Conservation (phyloP, 1,284 basidiomycete genomes). For the Melampsora abietis-canadensis region DNA sequence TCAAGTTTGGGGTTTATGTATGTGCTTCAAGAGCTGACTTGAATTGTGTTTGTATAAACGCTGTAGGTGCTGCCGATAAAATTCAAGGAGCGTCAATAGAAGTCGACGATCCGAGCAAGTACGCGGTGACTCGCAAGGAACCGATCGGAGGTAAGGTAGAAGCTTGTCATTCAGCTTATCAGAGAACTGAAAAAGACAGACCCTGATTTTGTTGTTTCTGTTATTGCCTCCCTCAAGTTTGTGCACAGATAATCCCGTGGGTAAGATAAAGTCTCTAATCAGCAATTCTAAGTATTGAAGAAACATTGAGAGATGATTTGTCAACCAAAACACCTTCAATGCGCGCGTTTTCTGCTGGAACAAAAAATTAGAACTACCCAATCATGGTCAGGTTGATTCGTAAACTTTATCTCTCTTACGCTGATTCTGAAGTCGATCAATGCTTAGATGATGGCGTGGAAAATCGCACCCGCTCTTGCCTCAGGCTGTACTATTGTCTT, state of each 20-base stretch:
- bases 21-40: not conserved
- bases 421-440: not conserved
- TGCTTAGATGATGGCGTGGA: conserved; percentile 46
- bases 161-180: not conserved
- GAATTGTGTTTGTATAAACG: not conserved
- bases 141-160: conserved; percentile 9
- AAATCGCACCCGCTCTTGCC: conserved; percentile 52
- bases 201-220: not conserved
- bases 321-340: not conserved
- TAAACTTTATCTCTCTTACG: not conserved
- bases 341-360: not conserved
- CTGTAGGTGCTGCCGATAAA: conserved; percentile 7
- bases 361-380: conserved; percentile 41
- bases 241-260: conserved; percentile 43
- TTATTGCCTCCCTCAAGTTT: not conserved
- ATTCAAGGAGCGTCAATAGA: conserved; percentile 11
- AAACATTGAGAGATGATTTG: not conserved
- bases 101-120: conserved; percentile 5
- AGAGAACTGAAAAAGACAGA: not conserved
- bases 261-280: conserved; percentile 6
- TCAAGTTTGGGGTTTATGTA: not conserved
- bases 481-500: conserved; percentile 51
- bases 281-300: not conserved
- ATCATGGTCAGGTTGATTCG: conserved; percentile 43
- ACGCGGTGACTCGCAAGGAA: conserved; percentile 16